These are phyloP conservation scores for Acanthamoeba castellanii DNA, from an alignment of 208 protist genomes.

Conservation along the genomic window DNA sequence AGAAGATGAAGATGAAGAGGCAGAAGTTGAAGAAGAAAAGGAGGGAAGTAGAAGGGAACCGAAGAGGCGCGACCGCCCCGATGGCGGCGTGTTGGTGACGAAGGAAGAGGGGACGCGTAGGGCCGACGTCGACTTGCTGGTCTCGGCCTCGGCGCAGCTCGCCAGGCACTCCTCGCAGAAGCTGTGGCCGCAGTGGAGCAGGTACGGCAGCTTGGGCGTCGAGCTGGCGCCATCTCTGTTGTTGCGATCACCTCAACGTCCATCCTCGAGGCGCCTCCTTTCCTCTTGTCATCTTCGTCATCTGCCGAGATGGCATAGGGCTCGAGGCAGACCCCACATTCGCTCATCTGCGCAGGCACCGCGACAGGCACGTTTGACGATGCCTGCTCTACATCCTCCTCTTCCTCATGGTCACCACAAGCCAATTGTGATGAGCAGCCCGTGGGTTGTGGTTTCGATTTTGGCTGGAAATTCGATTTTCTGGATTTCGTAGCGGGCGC, in stretches of 20 bases:
- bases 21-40: not conserved
- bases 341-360: not conserved
- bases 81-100: not conserved
- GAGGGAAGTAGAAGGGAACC: not conserved
- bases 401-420: no score
- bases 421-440: no score
- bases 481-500: no score
- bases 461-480: no score
- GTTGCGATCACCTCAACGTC: not conserved
- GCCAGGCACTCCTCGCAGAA: not conserved
- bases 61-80: not conserved
- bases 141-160: not conserved
- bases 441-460: no score
- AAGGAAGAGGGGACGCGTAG: no score
- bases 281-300: not conserved
- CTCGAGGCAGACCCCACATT: not conserved
- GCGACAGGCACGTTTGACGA: not conserved
- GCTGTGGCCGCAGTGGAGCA: constrained; percentile 14
- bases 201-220: not conserved
- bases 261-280: no score
- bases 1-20: not conserved
- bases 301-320: not conserved
- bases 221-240: not conserved
- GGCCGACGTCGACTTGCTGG: no score
- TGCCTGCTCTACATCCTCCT: no score